Conservation (phyloP, 768 basidiomycete genomes). For the Baorangia bicolor region DNA sequence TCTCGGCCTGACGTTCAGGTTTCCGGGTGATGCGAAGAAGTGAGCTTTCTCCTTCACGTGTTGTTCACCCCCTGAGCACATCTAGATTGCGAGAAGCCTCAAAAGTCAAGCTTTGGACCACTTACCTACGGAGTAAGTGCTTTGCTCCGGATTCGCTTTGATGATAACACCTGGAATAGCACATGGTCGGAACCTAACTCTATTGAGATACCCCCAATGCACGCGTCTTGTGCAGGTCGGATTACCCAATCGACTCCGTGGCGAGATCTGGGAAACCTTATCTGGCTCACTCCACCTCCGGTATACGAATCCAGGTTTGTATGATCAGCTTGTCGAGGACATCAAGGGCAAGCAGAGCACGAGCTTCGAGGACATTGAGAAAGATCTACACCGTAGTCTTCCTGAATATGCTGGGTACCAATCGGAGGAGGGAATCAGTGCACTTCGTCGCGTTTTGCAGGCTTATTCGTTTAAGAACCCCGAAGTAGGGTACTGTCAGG, state of each 20-base stretch:
- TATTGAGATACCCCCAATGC: conserved; percentile 93
- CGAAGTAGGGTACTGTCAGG: conserved; percentile 93
- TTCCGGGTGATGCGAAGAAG: conserved; percentile 93
- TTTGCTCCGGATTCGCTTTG: background rate
- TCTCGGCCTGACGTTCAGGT: conserved; percentile 80
- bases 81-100: conserved; percentile 81
- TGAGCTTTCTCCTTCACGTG: conserved; percentile 35
- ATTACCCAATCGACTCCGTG: conserved; percentile 88
- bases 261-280: conserved; percentile 97
- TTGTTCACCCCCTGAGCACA: conserved; percentile 10
- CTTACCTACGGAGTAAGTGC: conserved; percentile 72
- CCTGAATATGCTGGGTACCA: conserved; percentile 98
- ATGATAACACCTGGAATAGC: conserved; percentile 41
- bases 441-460: conserved; percentile 85
- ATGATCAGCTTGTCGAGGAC: conserved; percentile 70
- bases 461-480: conserved; percentile 97
- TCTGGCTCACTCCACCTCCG: conserved; percentile 93
- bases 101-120: conserved; percentile 94
- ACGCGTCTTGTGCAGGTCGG: conserved; percentile 98
- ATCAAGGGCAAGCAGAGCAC: conserved; percentile 77
- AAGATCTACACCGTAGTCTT: conserved; percentile 92
- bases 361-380: conserved; percentile 98
- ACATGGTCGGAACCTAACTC: conserved; percentile 92
- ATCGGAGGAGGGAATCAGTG: conserved; percentile 78
- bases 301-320: conserved; percentile 81